These are phyloP conservation scores for Leccinum subrobustum DNA, from an alignment of 1,284 basidiomycete species.

Conservation along the genomic window DNA sequence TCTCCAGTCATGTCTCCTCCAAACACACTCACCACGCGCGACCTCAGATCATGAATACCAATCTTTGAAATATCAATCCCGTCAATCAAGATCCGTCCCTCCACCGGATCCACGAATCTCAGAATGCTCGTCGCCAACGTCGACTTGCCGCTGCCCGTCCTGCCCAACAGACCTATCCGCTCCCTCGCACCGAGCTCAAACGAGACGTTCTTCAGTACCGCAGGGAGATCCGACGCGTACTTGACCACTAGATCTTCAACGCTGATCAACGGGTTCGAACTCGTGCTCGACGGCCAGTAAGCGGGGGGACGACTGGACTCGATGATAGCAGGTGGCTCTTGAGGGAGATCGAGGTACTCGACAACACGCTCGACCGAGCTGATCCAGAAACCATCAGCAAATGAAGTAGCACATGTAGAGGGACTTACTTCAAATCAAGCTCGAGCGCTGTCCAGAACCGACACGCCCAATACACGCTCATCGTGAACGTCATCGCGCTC, in stretches of 20 bases:
- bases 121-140: constrained; percentile 86
- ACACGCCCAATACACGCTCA: constrained; percentile 68
- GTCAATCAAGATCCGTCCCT: constrained; percentile 81
- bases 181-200: constrained; percentile 64
- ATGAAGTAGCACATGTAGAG: not conserved
- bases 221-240: constrained; percentile 82
- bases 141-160: constrained; percentile 80
- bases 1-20: not conserved
- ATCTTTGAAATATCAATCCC: constrained; percentile 89
- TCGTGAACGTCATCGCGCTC: constrained; percentile 64
- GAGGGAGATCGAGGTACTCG: constrained; percentile 86
- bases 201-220: constrained; percentile 77
- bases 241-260: constrained; percentile 78
- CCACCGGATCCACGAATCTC: constrained; percentile 84
- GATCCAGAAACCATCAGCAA: constrained; percentile 65
- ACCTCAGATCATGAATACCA: constrained; percentile 82
- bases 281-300: constrained; percentile 82
- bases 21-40: constrained; percentile 58
- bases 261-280: constrained; percentile 47
- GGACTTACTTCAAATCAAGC: constrained; percentile 33
- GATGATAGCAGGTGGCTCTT: constrained; percentile 77
- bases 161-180: constrained; percentile 70
- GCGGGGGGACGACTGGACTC: constrained; percentile 71
- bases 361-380: constrained; percentile 84
- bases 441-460: constrained; percentile 55